Conservation (phyloP, 768 basidiomycete genomes). For the Podaxis rugospora region DNA sequence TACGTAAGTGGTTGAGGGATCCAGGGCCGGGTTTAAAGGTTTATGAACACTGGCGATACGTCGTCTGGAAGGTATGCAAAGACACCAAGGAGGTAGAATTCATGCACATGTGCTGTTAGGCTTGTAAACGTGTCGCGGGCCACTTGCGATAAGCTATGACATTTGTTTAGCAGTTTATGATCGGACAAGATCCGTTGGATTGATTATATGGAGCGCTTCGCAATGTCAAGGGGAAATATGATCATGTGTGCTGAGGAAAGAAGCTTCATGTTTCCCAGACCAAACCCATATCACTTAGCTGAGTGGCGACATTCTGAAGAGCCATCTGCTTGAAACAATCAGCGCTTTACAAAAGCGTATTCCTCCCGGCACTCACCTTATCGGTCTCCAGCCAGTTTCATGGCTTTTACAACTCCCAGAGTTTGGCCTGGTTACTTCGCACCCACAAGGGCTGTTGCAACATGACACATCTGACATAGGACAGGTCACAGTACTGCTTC, state of each 20-base stretch:
- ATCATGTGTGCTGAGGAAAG: neutral
- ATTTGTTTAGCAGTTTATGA: neutral
- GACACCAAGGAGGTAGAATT: too few relatives aligned
- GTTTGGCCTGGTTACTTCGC: neutral
- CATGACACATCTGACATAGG: neutral
- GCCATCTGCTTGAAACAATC: too few relatives aligned
- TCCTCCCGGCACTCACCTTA: neutral
- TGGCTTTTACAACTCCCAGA: neutral
- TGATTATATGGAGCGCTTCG: neutral
- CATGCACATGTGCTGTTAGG: neutral
- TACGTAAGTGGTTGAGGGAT: conserved; percentile 2
- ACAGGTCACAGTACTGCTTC: neutral
- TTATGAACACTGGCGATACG: neutral
- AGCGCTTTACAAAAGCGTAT: too few relatives aligned
- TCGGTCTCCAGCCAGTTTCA: neutral
- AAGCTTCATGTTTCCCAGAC: neutral
- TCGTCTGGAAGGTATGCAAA: too few relatives aligned
- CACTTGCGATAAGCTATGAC: neutral
- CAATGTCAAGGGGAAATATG: neutral
- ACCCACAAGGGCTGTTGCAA: neutral
- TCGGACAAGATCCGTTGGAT: neutral
- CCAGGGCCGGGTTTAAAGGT: neutral
- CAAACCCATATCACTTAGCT: neutral
- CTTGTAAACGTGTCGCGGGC: neutral
- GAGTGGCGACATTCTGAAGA: too few relatives aligned